Base-by-base conservation (phyloP, 83 land plant genomes). In the Picea abies region DNA sequence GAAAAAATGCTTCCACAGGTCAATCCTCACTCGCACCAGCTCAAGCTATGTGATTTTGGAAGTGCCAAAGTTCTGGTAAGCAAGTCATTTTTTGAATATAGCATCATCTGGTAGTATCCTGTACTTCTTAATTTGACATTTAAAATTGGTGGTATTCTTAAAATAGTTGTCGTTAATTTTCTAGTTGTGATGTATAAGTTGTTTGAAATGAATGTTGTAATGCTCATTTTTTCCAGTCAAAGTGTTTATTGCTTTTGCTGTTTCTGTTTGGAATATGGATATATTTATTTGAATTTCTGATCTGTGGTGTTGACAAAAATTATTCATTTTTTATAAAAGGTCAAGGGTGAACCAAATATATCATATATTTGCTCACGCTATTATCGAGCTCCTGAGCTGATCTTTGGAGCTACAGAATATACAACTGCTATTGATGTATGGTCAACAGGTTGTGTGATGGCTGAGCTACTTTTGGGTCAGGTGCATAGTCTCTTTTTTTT, bases 41-140 rank as follows among this genome's bases (percentile, higher is more conserved):
- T 91, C 39, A 91, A 91, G 72, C 60, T 91, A 20, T 91, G 93
- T 70, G 93, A 91, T 44, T 91, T 91, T 85, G 93, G 93, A 81
- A 91, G 93, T 87, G 93, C 93, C 52, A 91, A 91, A 91, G 89
- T 91, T 61, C 81, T 91, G 93, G 93, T 91, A 85, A 41, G 90
- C 71, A 65, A 20, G 41, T 60, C 58, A 20, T 9, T 60, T 20
- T 26, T 61, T 22, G 65, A 61, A 8, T 73, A 56, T 49, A 65
- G 15, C 16, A 77, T 63, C 37, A 35, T 61, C 11, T 84, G 26
- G 15, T 41, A 73, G 47, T 37, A 35, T 10, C 8, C 37, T 3
- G 11, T 47, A 73, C 3, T 20, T 73, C 22, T 25, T 9, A 7
- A 19, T 22, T 73, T 22, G 25, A 73, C 19, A 20, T 72, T 20